Evolutionary conservation across 345 rosid genomes (phyloP).

Genomic region (Eutrema japonicum): DNA sequence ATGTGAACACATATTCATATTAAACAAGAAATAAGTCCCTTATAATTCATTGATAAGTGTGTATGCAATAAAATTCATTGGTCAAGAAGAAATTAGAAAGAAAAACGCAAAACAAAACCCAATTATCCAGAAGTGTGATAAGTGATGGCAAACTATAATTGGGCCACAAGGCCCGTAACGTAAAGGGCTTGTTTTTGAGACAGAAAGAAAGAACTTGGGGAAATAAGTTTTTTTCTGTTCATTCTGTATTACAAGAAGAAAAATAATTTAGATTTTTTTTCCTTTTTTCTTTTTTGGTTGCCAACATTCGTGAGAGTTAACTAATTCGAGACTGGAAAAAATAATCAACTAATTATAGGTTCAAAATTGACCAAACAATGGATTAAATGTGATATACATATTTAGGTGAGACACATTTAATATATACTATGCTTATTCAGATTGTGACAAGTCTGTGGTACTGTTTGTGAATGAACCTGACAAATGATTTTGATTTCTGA

Average conservation of each 20-base stretch:
- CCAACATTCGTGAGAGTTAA: not conserved
- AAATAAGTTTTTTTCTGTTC: not conserved
- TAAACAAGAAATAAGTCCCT: not conserved
- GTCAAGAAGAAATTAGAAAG: not conserved
- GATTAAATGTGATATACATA: constrained; percentile 15
- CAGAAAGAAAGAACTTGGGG: not conserved
- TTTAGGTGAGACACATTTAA: constrained; percentile 17
- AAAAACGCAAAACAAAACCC: not conserved
- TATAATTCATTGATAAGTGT: not conserved
- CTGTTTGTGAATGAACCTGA: constrained; percentile 21
- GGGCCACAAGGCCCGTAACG: constrained; percentile 5
- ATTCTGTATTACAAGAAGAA: not conserved
- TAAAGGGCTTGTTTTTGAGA: constrained; percentile 10
- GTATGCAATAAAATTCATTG: not conserved
- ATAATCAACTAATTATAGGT: not conserved
- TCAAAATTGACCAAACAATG: constrained; percentile 8
- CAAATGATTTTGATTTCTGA: constrained; percentile 13
- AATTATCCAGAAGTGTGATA: not conserved
- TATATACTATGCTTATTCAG: not conserved
- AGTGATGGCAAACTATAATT: not conserved
- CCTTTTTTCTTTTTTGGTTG: not conserved
- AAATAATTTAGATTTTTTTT: no score
- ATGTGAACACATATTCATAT: constrained; percentile 1
- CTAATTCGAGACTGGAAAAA: not conserved
- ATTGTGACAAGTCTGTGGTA: constrained; percentile 22